Evolutionary conservation across 495 filamentous ascomycete species (phyloP).

Genomic region (Hypoxylon fragiforme): DNA sequence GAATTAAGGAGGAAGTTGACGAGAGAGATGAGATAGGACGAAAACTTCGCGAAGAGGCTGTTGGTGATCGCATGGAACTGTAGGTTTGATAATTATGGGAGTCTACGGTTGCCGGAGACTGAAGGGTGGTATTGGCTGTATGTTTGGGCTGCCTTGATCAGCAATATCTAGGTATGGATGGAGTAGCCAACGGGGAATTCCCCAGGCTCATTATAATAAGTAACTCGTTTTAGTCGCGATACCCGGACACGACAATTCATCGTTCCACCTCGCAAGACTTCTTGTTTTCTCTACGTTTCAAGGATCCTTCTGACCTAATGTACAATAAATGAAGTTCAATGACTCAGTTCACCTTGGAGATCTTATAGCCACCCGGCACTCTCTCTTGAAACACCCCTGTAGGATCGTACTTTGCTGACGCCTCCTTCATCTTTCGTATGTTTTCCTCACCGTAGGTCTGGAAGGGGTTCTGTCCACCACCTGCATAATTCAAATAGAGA

Average conservation of each 20-base stretch:
- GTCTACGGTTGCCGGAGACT: background rate
- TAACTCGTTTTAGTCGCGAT: no score
- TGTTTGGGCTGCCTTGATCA: no score
- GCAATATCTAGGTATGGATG: no score
- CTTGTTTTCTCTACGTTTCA: no score
- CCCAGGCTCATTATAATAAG: no score
- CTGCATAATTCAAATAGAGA: constrained; percentile 48
- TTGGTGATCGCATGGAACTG: constrained; percentile 47
- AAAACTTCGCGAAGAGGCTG: constrained; percentile 46
- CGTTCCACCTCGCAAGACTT: background rate
- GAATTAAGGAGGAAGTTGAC: constrained; percentile 71
- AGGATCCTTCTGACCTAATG: no score
- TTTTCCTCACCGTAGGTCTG: constrained; percentile 52
- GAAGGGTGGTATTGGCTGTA: background rate
- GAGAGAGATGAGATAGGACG: constrained; percentile 57
- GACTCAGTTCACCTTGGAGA: constrained; percentile 20
- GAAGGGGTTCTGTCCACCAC: constrained; percentile 47
- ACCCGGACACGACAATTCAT: no score
- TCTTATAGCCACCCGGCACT: constrained; percentile 39
- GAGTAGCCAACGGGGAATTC: no score
- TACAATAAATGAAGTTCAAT: background rate
- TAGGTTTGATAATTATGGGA: constrained; percentile 10
- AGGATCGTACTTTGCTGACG: constrained; percentile 54
- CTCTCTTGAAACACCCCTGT: constrained; percentile 49
- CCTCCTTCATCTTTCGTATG: constrained; percentile 40